Evolutionary conservation across 2,329 filamentous ascomycete species (phyloP), one percentile per base, ranked within the genome.

Genomic region (Aquanectria penicillioides): DNA sequence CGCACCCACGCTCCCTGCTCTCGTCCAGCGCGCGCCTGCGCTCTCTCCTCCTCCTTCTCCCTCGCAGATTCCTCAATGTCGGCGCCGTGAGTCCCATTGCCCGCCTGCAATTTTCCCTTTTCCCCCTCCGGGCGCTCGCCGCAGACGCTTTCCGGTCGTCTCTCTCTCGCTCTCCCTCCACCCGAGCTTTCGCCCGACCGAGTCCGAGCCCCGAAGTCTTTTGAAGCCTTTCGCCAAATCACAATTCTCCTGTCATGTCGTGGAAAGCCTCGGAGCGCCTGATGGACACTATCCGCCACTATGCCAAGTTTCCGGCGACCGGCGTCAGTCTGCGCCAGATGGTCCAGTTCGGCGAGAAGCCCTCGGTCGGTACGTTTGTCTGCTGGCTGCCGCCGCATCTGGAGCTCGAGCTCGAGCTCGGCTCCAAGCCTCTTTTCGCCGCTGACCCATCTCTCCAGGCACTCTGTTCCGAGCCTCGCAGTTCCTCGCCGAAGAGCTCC

Each of bases 221-320:
- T n/a, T n/a, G 23, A 26, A 15, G 22, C 56, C 40, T 26, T 49
- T 50, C 50, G 41, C 49, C 49, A 51, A 55, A 40, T 37, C 50
- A 52, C 47, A 47, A 6, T 29, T 54, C 56, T 60, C 65, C 70
- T 71, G 69, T 65, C 77, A 97, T 97, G 94, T 91, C 91, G 83
- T 98, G 94, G 94, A 97, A 90, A 83, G 90, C 89, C 76, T 91
- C 91, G 64, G 91, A 94, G 78, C 86, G 87, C 81, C 80, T 98
- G 88, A 95, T 97, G 92, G 91, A 95, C 71, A 97, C 91, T 83
- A 97, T 97, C 89, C 89, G 90, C 78, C 93, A 97, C 81, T 97
- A 97, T 86, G 92, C 93, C 77, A 93, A 89, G 79, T 99, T 98
- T 78, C 95, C 95, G 66, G 95, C 95, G 61, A 99, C 95, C 12